phyloP scores from a whole-genome alignment of 2,329 filamentous ascomycete species.

The Aspergillus jensenii region DNA sequence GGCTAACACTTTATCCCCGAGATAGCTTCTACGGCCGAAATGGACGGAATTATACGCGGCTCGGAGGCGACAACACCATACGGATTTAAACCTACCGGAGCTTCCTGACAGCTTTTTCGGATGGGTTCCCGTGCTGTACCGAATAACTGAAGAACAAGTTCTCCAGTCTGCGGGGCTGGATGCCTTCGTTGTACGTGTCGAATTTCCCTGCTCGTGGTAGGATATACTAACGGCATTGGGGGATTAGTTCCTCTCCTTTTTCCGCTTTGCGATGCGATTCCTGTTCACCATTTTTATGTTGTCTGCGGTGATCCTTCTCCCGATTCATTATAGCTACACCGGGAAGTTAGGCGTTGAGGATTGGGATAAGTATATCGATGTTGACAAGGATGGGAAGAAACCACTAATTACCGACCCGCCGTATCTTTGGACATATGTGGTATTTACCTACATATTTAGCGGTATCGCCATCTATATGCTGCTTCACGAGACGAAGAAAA shows the following conservation, averaged over 20 bases:
- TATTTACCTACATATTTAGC: slow-evolving; percentile 94
- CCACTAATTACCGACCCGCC: slow-evolving; percentile 38
- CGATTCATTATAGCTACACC: slow-evolving; percentile 73
- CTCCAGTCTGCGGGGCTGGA: slow-evolving; percentile 88
- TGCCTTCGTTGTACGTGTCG: slow-evolving; percentile 73
- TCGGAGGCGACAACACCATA: slow-evolving; percentile 71
- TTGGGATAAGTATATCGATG: slow-evolving; percentile 37
- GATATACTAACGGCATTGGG: neutral
- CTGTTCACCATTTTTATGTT: slow-evolving; percentile 79
- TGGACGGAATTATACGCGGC: slow-evolving; percentile 92
- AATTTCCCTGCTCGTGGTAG: neutral
- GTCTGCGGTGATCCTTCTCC: slow-evolving; percentile 75
- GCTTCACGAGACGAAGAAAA: slow-evolving; percentile 75
- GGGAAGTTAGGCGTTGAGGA: slow-evolving; percentile 42
- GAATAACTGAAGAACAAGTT: slow-evolving; percentile 83
- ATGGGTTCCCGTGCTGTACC: slow-evolving; percentile 86
- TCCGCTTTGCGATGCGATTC: slow-evolving; percentile 89
- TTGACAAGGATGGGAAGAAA: slow-evolving; percentile 28
- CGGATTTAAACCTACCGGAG: slow-evolving; percentile 67
- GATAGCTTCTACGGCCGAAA: slow-evolving; percentile 77
- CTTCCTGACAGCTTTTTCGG: slow-evolving; percentile 84
- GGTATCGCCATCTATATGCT: slow-evolving; percentile 78
- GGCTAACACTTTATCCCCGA: slow-evolving; percentile 13
- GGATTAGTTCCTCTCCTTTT: slow-evolving; percentile 80
- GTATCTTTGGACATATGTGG: slow-evolving; percentile 88